Base-by-base conservation (phyloP, 495 filamentous ascomycete genomes). In the Clohesyomyces aquaticus region DNA sequence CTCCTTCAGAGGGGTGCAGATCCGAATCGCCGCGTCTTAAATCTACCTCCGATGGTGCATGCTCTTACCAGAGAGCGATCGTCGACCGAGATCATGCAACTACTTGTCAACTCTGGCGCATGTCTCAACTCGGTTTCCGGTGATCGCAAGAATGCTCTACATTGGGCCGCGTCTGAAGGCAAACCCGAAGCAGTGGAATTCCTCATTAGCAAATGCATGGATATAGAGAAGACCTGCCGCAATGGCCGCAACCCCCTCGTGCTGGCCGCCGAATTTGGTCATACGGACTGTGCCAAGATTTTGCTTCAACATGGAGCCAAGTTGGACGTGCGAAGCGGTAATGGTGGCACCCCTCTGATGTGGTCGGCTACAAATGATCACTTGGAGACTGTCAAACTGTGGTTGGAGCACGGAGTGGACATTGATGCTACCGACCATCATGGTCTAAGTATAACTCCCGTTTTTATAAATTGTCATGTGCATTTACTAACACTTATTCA, bases 91-190 rank as follows among this genome's bases (percentile, higher is more conserved):
- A n/a, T 59, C 28, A 52, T 59, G 47, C 29, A 59, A 21, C 29
- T 65, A 11, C 46, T 65, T 18, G 4, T 65, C 19, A 55, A 65
- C 1, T 32, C 52, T 25, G 62, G 62, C n/a, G 62, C 55, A 18
- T 19, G 32, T 52, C 46, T 54, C 16, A 59, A 65, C n/a, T 45
- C 47, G 9, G 27, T 65, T 8, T 58, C 54, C 16, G 47, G 55
- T 16, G 62, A 65, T 9, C 21, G 27, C 18, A 65, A 52, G 29
- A 59, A 58, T 41, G 46, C 47, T 26, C 55, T 65, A 6, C 62
- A 65, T 27, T 65, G 54, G 45, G 62, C 62, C 12, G 62, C 48
- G 1, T 51, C 55, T 11, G 54, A 53, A 18, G 62, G 62, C 54
- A 28, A n/a, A 4, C 19, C 32, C 4, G 35, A 51, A 25, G 46